Percentiles rank a stretch among this genome's conserved stretches.
Evolutionary conservation across 2,329 filamentous ascomycete genomes (phyloP).

Genomic region (Rhynchosporium graminicola): DNA sequence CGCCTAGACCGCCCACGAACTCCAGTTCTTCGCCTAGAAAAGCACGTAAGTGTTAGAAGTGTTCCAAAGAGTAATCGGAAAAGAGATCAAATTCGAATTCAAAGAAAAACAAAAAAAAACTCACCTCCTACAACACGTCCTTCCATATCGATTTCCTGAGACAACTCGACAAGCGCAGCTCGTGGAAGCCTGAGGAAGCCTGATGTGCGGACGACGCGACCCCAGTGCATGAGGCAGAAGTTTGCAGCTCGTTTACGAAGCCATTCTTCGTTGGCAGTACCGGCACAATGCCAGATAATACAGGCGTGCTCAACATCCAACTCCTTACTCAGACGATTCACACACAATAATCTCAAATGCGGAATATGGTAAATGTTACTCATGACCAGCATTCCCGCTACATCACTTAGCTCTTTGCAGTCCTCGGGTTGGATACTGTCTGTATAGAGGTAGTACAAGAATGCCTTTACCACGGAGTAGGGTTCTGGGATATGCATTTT

Average conservation of each 20-base stretch:
- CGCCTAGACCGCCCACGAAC: constrained; percentile 51
- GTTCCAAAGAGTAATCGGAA: constrained; percentile 13
- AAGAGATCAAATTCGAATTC: neutral
- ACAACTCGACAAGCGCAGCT: constrained; percentile 81
- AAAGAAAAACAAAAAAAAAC: constrained; percentile 47
- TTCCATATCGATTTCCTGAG: constrained; percentile 89
- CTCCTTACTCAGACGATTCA: constrained; percentile 86
- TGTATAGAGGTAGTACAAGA: constrained; percentile 95
- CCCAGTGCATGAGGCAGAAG: constrained; percentile 94
- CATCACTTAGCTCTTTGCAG: constrained; percentile 73
- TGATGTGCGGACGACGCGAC: constrained; percentile 83
- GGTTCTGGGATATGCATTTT: constrained; percentile 98
- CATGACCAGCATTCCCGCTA: constrained; percentile 94
- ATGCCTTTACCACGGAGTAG: constrained; percentile 90
- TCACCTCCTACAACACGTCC: constrained; percentile 88
- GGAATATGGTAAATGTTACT: constrained; percentile 98
- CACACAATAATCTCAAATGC: constrained; percentile 84
- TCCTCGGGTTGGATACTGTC: constrained; percentile 73
- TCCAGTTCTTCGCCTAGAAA: constrained; percentile 40
- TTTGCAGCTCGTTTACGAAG: constrained; percentile 82
- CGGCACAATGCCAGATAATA: constrained; percentile 93
- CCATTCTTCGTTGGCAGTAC: constrained; percentile 90
- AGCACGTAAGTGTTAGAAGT: constrained; percentile 25
- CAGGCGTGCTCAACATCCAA: constrained; percentile 94
- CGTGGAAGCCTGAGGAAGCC: constrained; percentile 83